Percentiles rank a stretch among this genome's conserved stretches.
Evolutionary conservation across 441 rosid species (phyloP).

Genomic region (Adansonia gregorii): DNA sequence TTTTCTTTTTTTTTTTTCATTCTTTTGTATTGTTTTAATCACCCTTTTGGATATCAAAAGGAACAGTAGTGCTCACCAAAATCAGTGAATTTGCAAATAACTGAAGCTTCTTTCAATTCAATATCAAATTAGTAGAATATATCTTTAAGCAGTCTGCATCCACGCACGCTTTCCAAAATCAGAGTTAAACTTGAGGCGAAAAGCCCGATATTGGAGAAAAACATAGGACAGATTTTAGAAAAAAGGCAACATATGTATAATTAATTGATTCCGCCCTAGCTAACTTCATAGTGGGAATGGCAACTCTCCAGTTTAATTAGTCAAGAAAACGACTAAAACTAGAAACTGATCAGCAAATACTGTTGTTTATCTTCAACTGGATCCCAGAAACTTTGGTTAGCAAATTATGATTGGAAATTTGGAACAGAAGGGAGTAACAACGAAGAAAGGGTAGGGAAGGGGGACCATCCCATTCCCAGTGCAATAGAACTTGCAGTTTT

Average conservation of each 20-base stretch:
- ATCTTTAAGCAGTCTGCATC: conserved; percentile 5
- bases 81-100: neutral
- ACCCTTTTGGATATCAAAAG: neutral
- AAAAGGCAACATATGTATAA: neutral
- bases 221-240: neutral
- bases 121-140: neutral
- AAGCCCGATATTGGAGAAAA: neutral
- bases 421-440: neutral
- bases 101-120: neutral
- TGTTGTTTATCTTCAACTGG: neutral
- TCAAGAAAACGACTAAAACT: no score
- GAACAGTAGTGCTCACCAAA: neutral
- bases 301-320: neutral
- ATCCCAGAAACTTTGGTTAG: neutral
- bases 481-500: neutral
- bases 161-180: neutral
- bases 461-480: neutral
- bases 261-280: conserved; percentile 10
- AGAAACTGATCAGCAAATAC: no score
- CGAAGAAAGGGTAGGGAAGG: neutral
- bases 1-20: neutral
- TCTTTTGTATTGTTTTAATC: conserved; percentile 13
- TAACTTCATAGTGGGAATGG: neutral
- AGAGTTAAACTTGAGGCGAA: conserved; percentile 14
- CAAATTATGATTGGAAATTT: neutral